These are phyloP conservation scores for Amanita brunnescens DNA, from an alignment of 768 basidiomycete species.

Conservation along the genomic window DNA sequence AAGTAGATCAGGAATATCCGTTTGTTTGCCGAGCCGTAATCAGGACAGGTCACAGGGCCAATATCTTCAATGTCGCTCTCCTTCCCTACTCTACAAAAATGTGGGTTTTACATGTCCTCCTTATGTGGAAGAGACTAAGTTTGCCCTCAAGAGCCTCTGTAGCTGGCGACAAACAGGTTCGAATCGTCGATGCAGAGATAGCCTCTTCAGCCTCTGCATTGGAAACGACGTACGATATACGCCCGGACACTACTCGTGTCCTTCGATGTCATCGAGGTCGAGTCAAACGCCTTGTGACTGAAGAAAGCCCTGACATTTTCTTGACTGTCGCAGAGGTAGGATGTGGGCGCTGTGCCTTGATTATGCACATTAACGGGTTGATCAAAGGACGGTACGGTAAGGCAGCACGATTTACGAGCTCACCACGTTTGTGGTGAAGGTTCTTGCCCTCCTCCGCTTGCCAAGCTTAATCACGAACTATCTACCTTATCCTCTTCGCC, in stretches of 20 bases:
- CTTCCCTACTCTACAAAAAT: conserved; percentile 73
- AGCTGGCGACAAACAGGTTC: conserved; percentile 68
- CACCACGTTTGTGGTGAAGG: conserved; percentile 51
- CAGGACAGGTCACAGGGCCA: conserved; percentile 68
- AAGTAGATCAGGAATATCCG: conserved; percentile 43
- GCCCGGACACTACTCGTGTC: conserved; percentile 40
- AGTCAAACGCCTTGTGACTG: conserved; percentile 73
- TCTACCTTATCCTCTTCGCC: conserved; percentile 71
- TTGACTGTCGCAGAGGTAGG: conserved; percentile 72
- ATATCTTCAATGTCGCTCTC: conserved; percentile 82
- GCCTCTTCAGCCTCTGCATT: conserved; percentile 18
- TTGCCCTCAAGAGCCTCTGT: conserved; percentile 46
- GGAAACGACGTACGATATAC: conserved; percentile 37
- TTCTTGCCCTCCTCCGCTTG: conserved; percentile 64
- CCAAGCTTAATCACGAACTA: conserved; percentile 55
- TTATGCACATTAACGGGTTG: neutral
- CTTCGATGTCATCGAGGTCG: conserved; percentile 64
- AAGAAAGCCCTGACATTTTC: conserved; percentile 70
- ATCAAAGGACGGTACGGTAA: conserved; percentile 73
- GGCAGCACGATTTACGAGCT: conserved; percentile 78
- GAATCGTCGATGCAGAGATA: conserved; percentile 65
- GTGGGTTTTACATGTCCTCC: conserved; percentile 30
- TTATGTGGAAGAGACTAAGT: neutral
- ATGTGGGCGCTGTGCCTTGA: neutral
- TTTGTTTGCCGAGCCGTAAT: conserved; percentile 63